Conservation (phyloP, 306 rosid species). For the barrel medic (Medicago truncatula) region MtrunA17r5.0-ANR NC_053043.1:11230001-11230500, state of each 20-base stretch:
- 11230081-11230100: slow-evolving; percentile 43
- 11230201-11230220: slow-evolving; percentile 45
- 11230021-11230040: slow-evolving; percentile 26
- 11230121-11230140: slow-evolving; percentile 47
- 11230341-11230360: slow-evolving; percentile 34
- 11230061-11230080: slow-evolving; percentile 46
- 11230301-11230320: neutral
- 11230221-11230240: slow-evolving; percentile 45
- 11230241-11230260: slow-evolving; percentile 41
- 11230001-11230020: slow-evolving; percentile 40
- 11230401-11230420: slow-evolving; percentile 1
- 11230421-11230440: no score
- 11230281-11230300: slow-evolving; percentile 44
- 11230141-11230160: slow-evolving; percentile 46
- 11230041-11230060: slow-evolving; percentile 38
- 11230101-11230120: slow-evolving; percentile 52
- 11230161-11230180: slow-evolving; percentile 30
- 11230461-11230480: neutral
- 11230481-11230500: no score
- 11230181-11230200: slow-evolving; percentile 38
- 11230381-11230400: slow-evolving; percentile 30
- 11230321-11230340: neutral
- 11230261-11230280: slow-evolving; percentile 44
- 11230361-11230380: slow-evolving; percentile 4
- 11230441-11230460: neutral